These are phyloP conservation scores for Tubosaeta sp. DNA, from an alignment of 768 basidiomycete genomes.

Conservation along the genomic window DNA sequence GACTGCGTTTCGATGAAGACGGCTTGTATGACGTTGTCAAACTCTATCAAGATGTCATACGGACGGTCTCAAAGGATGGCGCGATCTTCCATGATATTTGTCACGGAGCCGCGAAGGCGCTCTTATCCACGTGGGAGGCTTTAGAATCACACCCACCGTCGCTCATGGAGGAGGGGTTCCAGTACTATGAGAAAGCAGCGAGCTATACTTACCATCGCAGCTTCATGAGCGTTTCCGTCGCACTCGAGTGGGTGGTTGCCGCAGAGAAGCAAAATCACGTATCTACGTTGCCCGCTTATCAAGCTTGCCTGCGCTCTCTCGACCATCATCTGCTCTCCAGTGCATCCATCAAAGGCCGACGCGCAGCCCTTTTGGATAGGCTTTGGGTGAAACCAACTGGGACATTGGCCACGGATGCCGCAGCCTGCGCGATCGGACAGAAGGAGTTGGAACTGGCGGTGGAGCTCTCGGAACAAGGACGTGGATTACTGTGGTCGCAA, in stretches of 20 bases:
- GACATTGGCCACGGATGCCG: slow-evolving; percentile 21
- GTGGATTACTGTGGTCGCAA: slow-evolving; percentile 29
- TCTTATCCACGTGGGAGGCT: background rate
- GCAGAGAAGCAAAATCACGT: slow-evolving; percentile 12
- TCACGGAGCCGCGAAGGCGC: background rate
- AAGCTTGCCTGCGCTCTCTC: slow-evolving; percentile 12
- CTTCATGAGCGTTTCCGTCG: slow-evolving; percentile 5
- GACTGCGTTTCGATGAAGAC: background rate
- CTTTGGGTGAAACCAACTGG: background rate
- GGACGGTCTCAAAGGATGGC: slow-evolving; percentile 8
- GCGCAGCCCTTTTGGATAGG: slow-evolving; percentile 4
- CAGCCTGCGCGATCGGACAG: slow-evolving; percentile 23
- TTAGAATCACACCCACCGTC: background rate
- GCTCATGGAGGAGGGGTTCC: slow-evolving; percentile 13
- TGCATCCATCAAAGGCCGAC: slow-evolving; percentile 17
- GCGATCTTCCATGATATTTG: background rate
- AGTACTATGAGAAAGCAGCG: slow-evolving; percentile 12
- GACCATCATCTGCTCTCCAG: slow-evolving; percentile 16
- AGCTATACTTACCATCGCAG: background rate
- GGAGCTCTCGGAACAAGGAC: slow-evolving; percentile 34
- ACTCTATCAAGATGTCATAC: background rate
- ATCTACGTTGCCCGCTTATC: slow-evolving; percentile 22
- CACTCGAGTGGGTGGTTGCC: slow-evolving; percentile 11
- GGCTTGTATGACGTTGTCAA: background rate
- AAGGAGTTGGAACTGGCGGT: slow-evolving; percentile 23